Conservation (phyloP, 106 monocot genomes). For the Dendrobium huoshanense region DNA sequence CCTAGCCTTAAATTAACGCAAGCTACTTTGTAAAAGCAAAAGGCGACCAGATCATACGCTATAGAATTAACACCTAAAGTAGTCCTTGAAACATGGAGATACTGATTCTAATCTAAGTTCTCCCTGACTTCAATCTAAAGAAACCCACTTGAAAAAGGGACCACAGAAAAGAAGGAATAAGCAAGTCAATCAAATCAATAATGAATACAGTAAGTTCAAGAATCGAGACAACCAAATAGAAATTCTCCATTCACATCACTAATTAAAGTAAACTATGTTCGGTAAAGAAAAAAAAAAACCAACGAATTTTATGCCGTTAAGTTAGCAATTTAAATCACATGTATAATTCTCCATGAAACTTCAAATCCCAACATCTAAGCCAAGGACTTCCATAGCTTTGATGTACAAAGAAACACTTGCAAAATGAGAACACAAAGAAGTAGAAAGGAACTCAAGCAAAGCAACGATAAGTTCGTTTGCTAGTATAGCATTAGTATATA, state of each 20-base stretch:
- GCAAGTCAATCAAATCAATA: not conserved
- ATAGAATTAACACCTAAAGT: not conserved
- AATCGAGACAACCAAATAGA: not conserved
- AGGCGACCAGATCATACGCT: not conserved
- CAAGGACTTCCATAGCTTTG: not conserved
- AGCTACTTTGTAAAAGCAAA: not conserved
- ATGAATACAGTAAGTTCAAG: not conserved
- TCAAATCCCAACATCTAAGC: not conserved
- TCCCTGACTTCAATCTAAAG: not conserved
- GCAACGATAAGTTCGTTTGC: not conserved
- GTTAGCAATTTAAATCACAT: not conserved
- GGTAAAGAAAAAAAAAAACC: not conserved
- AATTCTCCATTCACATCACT: not conserved
- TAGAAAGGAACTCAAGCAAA: not conserved
- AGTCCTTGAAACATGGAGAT: not conserved
- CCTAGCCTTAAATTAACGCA: not conserved
- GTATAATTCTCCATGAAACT: not conserved
- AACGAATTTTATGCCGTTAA: not conserved
- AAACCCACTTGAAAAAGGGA: not conserved
- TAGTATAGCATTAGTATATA: not conserved
- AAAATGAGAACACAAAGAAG: not conserved
- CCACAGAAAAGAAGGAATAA: not conserved
- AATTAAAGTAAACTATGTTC: not conserved
- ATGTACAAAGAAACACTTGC: not conserved
- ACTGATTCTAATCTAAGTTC: not conserved